Evolutionary conservation across 345 rosid species (phyloP).

Genomic region (Bretschneidera sinensis): DNA sequence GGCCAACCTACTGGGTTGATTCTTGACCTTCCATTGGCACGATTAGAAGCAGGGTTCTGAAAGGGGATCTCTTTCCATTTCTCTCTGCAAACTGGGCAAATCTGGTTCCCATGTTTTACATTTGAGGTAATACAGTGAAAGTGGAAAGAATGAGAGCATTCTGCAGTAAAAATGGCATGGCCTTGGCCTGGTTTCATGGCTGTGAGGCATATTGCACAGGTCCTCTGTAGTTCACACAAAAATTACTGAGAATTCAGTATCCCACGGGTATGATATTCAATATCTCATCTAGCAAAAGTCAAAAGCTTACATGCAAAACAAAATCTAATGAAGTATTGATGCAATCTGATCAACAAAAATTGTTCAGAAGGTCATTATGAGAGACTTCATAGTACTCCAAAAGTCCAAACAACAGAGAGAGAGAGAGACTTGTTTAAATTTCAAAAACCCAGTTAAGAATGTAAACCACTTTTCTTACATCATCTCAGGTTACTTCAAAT

Average conservation of each 20-base stretch:
- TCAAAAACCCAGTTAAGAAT: not conserved
- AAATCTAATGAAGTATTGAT: not conserved
- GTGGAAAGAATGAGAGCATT: conserved; percentile 96
- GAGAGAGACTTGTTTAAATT: too few relatives aligned
- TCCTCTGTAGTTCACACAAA: conserved; percentile 49
- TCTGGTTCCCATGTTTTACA: conserved; percentile 86
- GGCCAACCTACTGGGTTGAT: conserved; percentile 42
- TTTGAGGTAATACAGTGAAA: conserved; percentile 92
- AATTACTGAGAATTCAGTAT: conserved; percentile 15
- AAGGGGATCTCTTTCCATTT: conserved; percentile 92
- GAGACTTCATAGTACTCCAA: too few relatives aligned
- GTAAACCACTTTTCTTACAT: too few relatives aligned
- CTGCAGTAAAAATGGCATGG: conserved; percentile 94
- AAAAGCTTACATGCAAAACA: not conserved
- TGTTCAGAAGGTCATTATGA: not conserved
- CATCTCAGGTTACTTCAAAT: too few relatives aligned
- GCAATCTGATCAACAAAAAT: not conserved
- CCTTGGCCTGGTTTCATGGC: conserved; percentile 78
- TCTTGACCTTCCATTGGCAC: conserved; percentile 39
- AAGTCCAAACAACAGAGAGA: too few relatives aligned
- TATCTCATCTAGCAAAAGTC: not conserved
- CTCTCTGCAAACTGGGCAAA: conserved; percentile 90
- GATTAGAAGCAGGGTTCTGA: conserved; percentile 45
- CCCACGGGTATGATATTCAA: conserved; percentile 1
- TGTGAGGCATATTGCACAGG: conserved; percentile 84